These are phyloP conservation scores for Cucurbitaria berberidis DNA, from an alignment of 2,329 filamentous ascomycete genomes.

Conservation along the genomic window DNA sequence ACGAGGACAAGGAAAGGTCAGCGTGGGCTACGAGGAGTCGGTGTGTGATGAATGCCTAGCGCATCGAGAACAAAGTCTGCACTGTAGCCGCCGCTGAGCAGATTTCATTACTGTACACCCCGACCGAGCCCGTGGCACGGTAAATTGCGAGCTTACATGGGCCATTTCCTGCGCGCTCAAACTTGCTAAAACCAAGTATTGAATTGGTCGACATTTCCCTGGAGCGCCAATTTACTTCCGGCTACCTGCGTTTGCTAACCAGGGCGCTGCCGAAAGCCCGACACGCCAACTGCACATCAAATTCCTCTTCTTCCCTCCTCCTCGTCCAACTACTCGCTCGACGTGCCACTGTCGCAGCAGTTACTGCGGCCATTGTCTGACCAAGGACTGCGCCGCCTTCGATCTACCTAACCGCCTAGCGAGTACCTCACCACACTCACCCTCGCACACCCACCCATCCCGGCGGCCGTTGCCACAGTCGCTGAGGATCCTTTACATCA, in stretches of 20 bases:
- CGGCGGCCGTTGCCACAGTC: conserved; percentile 41
- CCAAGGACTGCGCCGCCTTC: conserved; percentile 5
- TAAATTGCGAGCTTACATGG: conserved; percentile 10
- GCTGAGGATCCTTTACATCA: conserved; percentile 42
- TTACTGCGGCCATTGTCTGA: conserved; percentile 18
- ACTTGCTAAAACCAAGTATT: conserved; percentile 21
- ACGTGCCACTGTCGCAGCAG: conserved; percentile 24
- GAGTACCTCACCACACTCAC: conserved; percentile 8
- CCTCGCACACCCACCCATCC: conserved; percentile 27
- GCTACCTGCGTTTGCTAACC: conserved; percentile 17
- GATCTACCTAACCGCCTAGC: conserved; percentile 17
- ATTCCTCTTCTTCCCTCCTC: conserved; percentile 25
- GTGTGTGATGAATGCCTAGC: background rate
- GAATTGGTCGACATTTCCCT: conserved; percentile 23
- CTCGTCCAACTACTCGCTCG: conserved; percentile 15
- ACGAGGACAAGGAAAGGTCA: background rate
- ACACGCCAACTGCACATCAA: conserved; percentile 26
- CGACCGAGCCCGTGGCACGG: conserved; percentile 1
- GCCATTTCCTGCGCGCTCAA: conserved; percentile 4
- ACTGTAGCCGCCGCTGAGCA: background rate
- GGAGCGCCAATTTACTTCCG: conserved; percentile 14
- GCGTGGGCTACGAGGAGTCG: background rate
- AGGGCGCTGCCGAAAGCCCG: conserved; percentile 15
- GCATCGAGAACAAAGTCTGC: background rate
- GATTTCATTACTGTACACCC: conserved; percentile 1